Base-by-base conservation (phyloP, 305 asterid genomes). In the Nicotiana rustica region DNA sequence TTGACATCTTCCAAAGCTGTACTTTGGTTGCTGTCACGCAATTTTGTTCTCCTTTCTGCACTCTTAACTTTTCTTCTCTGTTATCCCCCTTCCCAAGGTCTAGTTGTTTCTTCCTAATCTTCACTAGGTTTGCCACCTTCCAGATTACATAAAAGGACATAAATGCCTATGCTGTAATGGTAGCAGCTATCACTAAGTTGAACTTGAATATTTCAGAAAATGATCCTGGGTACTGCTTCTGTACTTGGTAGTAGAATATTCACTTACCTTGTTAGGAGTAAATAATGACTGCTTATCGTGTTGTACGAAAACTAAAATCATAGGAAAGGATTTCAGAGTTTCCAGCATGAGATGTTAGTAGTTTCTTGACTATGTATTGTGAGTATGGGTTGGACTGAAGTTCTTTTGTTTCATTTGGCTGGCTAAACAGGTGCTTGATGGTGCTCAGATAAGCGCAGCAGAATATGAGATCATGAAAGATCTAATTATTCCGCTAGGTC, bases 401-500 rank as follows among this genome's bases (percentile, higher is more conserved):
- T 81, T 59, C 31, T 31, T 41, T 61, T 68, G 52, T 61, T 76
- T 17, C 64, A 52, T 70, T 57, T 81, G 87, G 81, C 65, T 77
- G 31, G 31, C 31, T 44, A 13, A 76, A 49, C 81, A 96, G 98
- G 94, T 96, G 77, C 89, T 92, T 19, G 94, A 91, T 73, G 94
- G 91, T 55, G 95, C 98, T 33, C 90, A 88, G 71, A 89, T 96
- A 38, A 89, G 90, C 31, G 64, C 85, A 0, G 97, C 90, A 86
- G 98, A 92, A 76, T 94, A 88, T 81, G 98, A 94, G 94, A 88
- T 91, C 52, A 81, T 96, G 98, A 96, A 91, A 91, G 98, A 93
- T 86, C 83, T 93, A 84, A 78, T 96, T 49, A 92, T 96, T 83
- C 98, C 99, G 64, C 95, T 93, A 7, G 98, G 99, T 38, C 92